Percentiles rank a stretch among this genome's conserved stretches.
Conservation (phyloP, 2,329 filamentous ascomycete genomes). For the Alternaria arbusti region DNA sequence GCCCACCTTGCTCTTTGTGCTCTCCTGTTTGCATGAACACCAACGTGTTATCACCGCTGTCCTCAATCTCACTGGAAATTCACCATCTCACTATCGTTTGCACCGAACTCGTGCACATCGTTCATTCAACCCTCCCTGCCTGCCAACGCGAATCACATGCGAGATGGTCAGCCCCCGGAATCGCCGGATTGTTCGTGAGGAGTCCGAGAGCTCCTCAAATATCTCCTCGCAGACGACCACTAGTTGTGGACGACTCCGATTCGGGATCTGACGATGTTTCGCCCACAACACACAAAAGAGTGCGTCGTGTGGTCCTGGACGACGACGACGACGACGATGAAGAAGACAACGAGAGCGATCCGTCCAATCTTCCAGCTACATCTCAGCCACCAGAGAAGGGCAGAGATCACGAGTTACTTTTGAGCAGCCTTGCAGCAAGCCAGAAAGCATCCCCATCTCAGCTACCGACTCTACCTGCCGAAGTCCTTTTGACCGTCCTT, state of each 20-base stretch:
- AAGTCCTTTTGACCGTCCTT: background rate
- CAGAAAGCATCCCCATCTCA: background rate
- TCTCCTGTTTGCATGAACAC: background rate
- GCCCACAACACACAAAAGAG: background rate
- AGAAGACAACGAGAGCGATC: background rate
- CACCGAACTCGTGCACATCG: background rate
- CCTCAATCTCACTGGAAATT: background rate
- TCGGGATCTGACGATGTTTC: background rate
- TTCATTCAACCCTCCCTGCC: fast-evolving
- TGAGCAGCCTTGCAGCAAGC: background rate
- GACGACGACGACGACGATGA: background rate
- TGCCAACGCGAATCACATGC: background rate
- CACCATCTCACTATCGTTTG: background rate
- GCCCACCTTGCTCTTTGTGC: background rate
- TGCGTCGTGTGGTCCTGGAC: background rate
- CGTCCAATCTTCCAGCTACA: background rate
- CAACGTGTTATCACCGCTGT: background rate
- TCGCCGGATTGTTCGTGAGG: background rate
- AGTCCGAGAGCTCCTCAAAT: background rate
- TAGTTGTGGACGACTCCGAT: background rate
- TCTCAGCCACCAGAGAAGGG: background rate
- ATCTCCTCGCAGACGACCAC: background rate
- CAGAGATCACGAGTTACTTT: background rate
- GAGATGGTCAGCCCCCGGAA: background rate
- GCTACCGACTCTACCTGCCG: background rate